Conservation (phyloP, 306 rosid species). For the Glycine soja region DNA sequence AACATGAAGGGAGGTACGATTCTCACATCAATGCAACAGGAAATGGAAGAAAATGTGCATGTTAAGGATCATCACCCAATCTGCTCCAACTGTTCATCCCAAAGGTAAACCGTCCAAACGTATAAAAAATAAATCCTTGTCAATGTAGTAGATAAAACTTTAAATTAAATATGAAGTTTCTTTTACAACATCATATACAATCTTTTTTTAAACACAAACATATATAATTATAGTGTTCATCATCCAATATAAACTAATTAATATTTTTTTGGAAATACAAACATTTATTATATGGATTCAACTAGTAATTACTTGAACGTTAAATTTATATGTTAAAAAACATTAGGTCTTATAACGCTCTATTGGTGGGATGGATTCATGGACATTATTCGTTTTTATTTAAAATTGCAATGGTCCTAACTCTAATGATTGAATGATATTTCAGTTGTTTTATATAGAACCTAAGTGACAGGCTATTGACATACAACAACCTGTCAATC, state of each 20-base stretch:
- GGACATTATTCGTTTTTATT: background rate
- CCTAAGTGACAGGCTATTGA: too few species aligned
- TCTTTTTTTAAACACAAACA: background rate
- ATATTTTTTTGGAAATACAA: background rate
- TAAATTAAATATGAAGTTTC: background rate
- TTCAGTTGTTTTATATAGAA: too few species aligned
- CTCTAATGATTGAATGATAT: background rate
- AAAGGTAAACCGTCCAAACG: slow-evolving; percentile 47
- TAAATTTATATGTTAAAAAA: background rate
- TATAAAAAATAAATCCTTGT: background rate
- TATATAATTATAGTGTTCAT: background rate
- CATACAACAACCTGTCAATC: too few species aligned
- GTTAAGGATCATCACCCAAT: slow-evolving; percentile 19
- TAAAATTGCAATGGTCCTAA: background rate
- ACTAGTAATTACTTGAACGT: background rate
- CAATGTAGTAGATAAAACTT: background rate
- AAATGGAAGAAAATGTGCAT: slow-evolving; percentile 41
- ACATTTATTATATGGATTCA: background rate
- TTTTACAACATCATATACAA: background rate
- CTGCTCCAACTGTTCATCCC: slow-evolving; percentile 46
- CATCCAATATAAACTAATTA: background rate
- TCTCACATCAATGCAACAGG: background rate
- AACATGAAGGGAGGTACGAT: slow-evolving; percentile 42
- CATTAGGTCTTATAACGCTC: background rate
- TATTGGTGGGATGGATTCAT: background rate